Percentiles rank a stretch among this genome's conserved stretches.
Evolutionary conservation across 2,329 filamentous ascomycete genomes (phyloP).

Genomic region (Ophiostoma angusticollis): DNA sequence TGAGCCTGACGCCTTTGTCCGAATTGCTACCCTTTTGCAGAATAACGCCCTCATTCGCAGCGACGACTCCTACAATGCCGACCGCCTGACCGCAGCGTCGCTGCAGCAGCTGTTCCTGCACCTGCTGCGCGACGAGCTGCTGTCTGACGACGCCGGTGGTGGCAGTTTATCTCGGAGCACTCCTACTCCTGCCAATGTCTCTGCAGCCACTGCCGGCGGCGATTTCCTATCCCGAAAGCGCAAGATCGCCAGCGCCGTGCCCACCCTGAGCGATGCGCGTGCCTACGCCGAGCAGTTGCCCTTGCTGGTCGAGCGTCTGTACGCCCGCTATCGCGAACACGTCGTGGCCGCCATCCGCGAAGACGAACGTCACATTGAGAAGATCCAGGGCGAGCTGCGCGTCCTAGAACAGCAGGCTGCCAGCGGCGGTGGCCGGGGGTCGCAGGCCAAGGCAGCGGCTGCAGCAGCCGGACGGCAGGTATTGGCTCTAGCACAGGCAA

Average conservation of each 20-base stretch:
- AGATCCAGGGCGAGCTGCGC: slow-evolving; percentile 53
- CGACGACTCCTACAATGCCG: slow-evolving; percentile 57
- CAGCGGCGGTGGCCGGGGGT: slow-evolving; percentile 3
- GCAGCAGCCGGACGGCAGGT: slow-evolving; percentile 2
- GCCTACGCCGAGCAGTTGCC: slow-evolving; percentile 57
- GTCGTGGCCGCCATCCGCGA: slow-evolving; percentile 58
- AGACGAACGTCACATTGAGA: slow-evolving; percentile 56
- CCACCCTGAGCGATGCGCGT: slow-evolving; percentile 52
- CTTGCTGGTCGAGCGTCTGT: slow-evolving; percentile 58
- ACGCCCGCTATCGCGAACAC: slow-evolving; percentile 58
- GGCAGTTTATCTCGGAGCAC: slow-evolving; percentile 16
- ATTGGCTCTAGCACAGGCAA: not conserved
- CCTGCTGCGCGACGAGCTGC: slow-evolving; percentile 62
- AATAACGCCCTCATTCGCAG: slow-evolving; percentile 60
- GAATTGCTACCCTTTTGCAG: slow-evolving; percentile 47
- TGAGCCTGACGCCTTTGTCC: slow-evolving; percentile 21
- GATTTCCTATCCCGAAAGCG: slow-evolving; percentile 42
- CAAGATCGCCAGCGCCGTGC: slow-evolving; percentile 55
- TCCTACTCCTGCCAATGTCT: too few relatives aligned
- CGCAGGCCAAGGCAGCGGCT: slow-evolving; percentile 2
- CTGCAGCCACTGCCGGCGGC: too few relatives aligned
- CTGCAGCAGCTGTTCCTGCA: slow-evolving; percentile 67
- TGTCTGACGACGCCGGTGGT: slow-evolving; percentile 31
- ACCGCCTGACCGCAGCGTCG: slow-evolving; percentile 62
- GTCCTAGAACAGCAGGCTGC: slow-evolving; percentile 42